A percentile compares a stretch with the other conserved stretches of the same genome.
Evolutionary conservation across 306 rosid species (phyloP).

Genomic region (Ceratonia siliqua): DNA sequence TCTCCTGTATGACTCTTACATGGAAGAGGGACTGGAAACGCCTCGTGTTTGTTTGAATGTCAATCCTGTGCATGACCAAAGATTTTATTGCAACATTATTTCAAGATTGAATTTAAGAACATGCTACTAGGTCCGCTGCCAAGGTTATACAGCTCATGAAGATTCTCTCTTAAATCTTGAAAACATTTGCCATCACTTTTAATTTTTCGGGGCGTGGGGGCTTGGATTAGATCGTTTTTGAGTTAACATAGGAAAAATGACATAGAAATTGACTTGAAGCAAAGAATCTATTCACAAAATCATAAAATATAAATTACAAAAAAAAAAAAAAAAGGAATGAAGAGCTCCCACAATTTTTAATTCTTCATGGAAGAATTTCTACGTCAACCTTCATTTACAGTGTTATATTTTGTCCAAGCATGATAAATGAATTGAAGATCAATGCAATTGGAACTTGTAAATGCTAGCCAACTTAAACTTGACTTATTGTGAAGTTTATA

Average conservation of each 20-base stretch:
- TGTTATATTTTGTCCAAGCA: constrained; percentile 14
- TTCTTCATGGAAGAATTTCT: constrained; percentile 17
- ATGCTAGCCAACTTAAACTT: constrained; percentile 18
- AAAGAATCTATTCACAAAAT: neutral
- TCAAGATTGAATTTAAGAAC: constrained; percentile 22
- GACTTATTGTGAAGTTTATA: neutral
- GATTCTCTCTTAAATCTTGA: neutral
- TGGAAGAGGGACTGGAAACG: constrained; percentile 78
- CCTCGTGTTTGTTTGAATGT: constrained; percentile 82
- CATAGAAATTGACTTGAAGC: constrained; percentile 13
- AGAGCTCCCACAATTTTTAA: constrained; percentile 2
- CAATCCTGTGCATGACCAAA: constrained; percentile 73
- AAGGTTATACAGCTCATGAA: constrained; percentile 9
- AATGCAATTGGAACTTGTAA: neutral
- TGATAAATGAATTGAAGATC: neutral
- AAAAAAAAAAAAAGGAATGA: neutral
- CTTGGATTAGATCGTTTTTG: constrained; percentile 6
- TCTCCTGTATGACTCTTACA: constrained; percentile 54
- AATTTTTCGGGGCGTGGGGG: neutral
- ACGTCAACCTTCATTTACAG: neutral
- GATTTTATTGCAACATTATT: constrained; percentile 16
- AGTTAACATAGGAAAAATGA: constrained; percentile 18
- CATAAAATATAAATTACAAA: neutral
- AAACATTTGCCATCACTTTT: constrained; percentile 25
- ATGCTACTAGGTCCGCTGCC: neutral